Percentiles rank a stretch among this genome's conserved stretches.
Conservation (phyloP, 2,329 filamentous ascomycete species). For the Helminthosporium solani region DNA sequence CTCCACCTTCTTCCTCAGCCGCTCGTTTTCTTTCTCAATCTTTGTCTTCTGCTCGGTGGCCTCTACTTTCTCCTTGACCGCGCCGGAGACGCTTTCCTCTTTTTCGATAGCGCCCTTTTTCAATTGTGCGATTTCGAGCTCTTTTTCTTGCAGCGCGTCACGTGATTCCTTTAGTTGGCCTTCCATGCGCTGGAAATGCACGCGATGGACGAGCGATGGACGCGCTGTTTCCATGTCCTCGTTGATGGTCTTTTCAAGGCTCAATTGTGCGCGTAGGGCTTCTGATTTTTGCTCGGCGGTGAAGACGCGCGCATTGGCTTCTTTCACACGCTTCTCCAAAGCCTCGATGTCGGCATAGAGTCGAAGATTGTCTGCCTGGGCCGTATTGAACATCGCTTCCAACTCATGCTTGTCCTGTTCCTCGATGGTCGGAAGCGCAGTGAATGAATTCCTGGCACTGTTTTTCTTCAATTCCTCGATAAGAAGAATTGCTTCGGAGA, state of each 20-base stretch:
- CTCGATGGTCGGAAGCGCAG: constrained; percentile 33
- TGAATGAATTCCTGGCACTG: constrained; percentile 14
- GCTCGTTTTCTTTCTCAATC: constrained; percentile 29
- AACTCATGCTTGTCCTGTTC: constrained; percentile 37
- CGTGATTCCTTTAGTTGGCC: constrained; percentile 30
- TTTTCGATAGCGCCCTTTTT: constrained; percentile 17
- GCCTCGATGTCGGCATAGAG: constrained; percentile 31
- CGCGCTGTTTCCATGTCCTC: constrained; percentile 32
- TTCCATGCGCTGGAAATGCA: constrained; percentile 38
- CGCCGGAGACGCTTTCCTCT: constrained; percentile 18
- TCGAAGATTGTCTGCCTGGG: constrained; percentile 37
- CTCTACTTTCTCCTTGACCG: constrained; percentile 20
- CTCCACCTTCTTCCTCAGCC: constrained; percentile 21
- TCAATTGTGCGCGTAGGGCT: constrained; percentile 24
- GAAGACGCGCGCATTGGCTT: constrained; percentile 32
- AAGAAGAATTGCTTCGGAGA: constrained; percentile 23
- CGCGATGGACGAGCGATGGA: constrained; percentile 35
- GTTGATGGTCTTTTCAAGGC: constrained; percentile 28
- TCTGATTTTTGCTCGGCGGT: constrained; percentile 25
- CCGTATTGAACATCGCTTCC: constrained; percentile 38
- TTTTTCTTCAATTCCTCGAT: constrained; percentile 17
- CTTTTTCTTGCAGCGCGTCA: constrained; percentile 20
- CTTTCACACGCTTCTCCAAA: constrained; percentile 31
- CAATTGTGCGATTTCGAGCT: constrained; percentile 23
- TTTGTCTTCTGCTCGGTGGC: constrained; percentile 17